Evolutionary conservation across 2,329 filamentous ascomycete genomes (phyloP).

Genomic region (Cyphellophora europaea): DNA sequence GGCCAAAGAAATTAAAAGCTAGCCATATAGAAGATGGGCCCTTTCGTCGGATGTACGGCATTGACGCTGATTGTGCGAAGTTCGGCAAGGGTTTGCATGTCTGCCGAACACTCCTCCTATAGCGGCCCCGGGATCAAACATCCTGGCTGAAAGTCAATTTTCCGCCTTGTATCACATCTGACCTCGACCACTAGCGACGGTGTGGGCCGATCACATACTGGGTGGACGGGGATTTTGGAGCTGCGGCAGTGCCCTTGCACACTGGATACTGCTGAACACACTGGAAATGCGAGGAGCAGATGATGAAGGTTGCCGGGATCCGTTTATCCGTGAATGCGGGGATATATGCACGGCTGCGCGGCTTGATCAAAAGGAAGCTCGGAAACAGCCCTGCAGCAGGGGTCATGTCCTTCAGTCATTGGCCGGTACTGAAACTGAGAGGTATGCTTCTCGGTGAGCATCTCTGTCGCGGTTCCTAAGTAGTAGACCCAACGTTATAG

Average conservation of each 20-base stretch:
- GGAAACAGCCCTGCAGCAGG: neutral
- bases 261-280: neutral
- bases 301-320: neutral
- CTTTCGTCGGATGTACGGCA: constrained; percentile 1
- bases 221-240: neutral
- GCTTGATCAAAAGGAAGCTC: constrained; percentile 1
- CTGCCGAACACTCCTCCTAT: neutral
- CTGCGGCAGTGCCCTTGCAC: neutral
- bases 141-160: constrained; percentile 1
- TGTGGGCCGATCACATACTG: neutral
- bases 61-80: neutral
- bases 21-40: constrained; percentile 1
- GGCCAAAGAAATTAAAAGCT: constrained; percentile 1
- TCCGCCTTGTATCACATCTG: constrained; percentile 1
- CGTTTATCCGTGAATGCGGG: constrained; percentile 1
- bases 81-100: constrained; percentile 1
- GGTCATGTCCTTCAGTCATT: constrained; percentile 1
- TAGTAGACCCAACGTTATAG: neutral
- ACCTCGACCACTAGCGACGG: constrained; percentile 1
- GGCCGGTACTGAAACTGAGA: constrained; percentile 1
- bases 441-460: constrained; percentile 1
- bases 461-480: constrained; percentile 1
- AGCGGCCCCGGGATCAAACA: constrained; percentile 1
- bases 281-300: constrained; percentile 1
- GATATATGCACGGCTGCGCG: constrained; percentile 1